Evolutionary conservation across 164 flowering plant genomes (phyloP).

Genomic region (Tinospora cordifolia): DNA sequence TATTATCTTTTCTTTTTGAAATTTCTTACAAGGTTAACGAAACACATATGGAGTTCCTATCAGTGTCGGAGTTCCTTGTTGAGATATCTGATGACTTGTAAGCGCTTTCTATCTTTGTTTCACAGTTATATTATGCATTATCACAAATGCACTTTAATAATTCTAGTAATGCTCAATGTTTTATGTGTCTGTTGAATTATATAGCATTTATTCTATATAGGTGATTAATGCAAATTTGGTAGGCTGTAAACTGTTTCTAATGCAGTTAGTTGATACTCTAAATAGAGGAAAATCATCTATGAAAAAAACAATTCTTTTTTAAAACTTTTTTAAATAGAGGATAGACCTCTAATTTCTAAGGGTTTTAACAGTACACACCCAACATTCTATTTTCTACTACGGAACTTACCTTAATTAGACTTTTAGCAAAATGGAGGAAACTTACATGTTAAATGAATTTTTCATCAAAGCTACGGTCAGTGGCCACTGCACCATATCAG

Average conservation of each 20-base stretch:
- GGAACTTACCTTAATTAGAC: too few relatives aligned
- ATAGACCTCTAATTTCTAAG: too few relatives aligned
- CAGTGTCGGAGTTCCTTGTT: slow-evolving; percentile 84
- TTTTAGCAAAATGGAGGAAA: too few relatives aligned
- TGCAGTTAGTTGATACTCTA: too few relatives aligned
- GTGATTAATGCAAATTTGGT: too few relatives aligned
- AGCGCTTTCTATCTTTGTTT: slow-evolving; percentile 24
- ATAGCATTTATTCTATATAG: too few relatives aligned
- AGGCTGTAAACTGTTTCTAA: too few relatives aligned
- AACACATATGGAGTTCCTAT: slow-evolving; percentile 80
- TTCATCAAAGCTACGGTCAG: neutral
- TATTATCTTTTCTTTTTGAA: slow-evolving; percentile 14
- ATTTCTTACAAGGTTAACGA: slow-evolving; percentile 65
- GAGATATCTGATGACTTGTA: slow-evolving; percentile 93
- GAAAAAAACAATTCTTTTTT: too few relatives aligned
- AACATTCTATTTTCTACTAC: too few relatives aligned
- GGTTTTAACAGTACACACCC: too few relatives aligned
- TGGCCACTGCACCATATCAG: neutral
- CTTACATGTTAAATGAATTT: neutral
- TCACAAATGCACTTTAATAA: neutral
- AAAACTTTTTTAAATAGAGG: too few relatives aligned
- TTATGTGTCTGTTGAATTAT: neutral
- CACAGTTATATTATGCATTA: neutral
- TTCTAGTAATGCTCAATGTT: neutral
- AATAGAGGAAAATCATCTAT: too few relatives aligned